phyloP scores from a whole-genome alignment of 768 basidiomycete genomes.

The Cystofilobasidium capitatum region DNA sequence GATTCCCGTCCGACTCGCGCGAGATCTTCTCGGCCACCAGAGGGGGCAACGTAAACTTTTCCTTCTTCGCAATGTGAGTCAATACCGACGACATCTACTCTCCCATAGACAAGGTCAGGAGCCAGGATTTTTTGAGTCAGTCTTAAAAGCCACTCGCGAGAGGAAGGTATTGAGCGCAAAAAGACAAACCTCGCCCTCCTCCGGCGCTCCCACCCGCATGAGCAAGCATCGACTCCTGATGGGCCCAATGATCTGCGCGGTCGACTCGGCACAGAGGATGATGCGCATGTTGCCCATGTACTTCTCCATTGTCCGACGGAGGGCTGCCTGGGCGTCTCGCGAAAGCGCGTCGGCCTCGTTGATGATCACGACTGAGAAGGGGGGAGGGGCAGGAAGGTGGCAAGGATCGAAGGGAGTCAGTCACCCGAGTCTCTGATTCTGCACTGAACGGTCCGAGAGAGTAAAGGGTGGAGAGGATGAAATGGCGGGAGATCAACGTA shows the following conservation, averaged over 20 bases:
- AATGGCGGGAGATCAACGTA: conserved; percentile 35
- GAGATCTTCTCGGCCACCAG: conserved; percentile 68
- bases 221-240: conserved; percentile 92
- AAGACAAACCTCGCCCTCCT: conserved; percentile 55
- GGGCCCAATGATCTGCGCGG: conserved; percentile 87
- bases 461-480: conserved; percentile 7
- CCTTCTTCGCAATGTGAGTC: conserved; percentile 64
- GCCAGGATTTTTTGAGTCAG: no score
- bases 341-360: conserved; percentile 93
- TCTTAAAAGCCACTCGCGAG: background rate
- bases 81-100: conserved; percentile 70
- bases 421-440: no score
- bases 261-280: conserved; percentile 91
- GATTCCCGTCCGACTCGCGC: conserved; percentile 72
- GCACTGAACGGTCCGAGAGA: background rate
- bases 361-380: conserved; percentile 74
- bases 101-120: conserved; percentile 4
- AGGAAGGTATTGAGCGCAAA: background rate
- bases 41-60: conserved; percentile 68
- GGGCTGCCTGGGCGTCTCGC: conserved; percentile 91
- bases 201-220: conserved; percentile 84
- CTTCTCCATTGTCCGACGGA: conserved; percentile 97
- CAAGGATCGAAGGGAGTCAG: background rate
- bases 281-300: conserved; percentile 97
- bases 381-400: background rate